Base-by-base conservation (phyloP, 495 filamentous ascomycete species). In the Penicillium steckii region DNA sequence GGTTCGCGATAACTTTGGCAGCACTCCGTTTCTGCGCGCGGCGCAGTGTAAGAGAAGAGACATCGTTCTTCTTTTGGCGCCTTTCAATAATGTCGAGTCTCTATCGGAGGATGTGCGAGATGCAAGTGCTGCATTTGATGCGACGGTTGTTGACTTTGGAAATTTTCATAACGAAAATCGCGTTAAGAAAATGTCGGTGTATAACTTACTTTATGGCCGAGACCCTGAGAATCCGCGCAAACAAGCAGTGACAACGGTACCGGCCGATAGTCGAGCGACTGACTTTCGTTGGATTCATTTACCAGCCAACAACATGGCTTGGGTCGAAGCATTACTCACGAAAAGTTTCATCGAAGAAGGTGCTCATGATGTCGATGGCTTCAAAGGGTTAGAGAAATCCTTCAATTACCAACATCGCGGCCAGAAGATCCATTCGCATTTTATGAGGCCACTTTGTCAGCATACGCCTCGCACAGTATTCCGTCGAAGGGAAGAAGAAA, bases 221-320 rank as follows among this genome's bases (percentile, higher is more conserved):
- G 83, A 87, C 53, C 38, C 68, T 9, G 71, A 82, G 46, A 81
- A 83, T 52, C 63, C 66, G 19, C 60, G 68, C 6, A 77, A 73
- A 37, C 75, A 80, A 45, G 76, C 75, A 24, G 65, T 85, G 13
- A 76, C 72, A 5, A 80, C 84, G 1, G 50, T 83, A 1, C 77
- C 80, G 0, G 76, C 72, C 27, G 76, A 84, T 46, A 75, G 72
- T 43, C 73, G 76, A 30, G 75, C 74, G 6, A 76, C 78, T n/a
- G 71, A 80, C 27, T 88, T 86, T 53, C 70, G 85, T 21, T 88
- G 85, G 85, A 85, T 88, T 49, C 84, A 88, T 71, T 68, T 88
- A 0, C 85, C 85, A 5, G 83, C 84, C 0, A 85, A 83, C 48
- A 80, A 81, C 48, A 77, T 83, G 72, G 68, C 73, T 10, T 80